Base-by-base conservation (phyloP, 2,329 filamentous ascomycete genomes). In the Zymoseptoria ardabiliae region DNA sequence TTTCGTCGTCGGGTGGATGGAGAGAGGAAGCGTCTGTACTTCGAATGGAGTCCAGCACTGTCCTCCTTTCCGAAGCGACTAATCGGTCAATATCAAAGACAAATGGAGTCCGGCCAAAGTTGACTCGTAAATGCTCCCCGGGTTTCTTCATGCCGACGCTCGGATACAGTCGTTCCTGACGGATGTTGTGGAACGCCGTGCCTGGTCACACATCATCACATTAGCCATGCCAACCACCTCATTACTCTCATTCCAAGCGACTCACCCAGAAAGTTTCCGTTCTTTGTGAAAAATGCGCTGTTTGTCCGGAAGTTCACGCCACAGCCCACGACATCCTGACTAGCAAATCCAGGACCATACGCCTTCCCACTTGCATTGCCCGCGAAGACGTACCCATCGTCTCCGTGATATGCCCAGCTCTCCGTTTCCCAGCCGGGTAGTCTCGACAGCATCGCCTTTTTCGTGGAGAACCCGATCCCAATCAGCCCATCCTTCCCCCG, bases 21-120 rank as follows among this genome's bases (percentile, higher is more conserved):
- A 94, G 76, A 21, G 73, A 78, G 25, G 82, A 78, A n/a, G 87
- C 82, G 54, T 78, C 79, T 11, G 82, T 77, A 35, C 73, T 68
- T 65, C 81, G 82, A 67, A 95, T 90, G 22, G 88, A 82, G 17
- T 75, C 74, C 56, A 82, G 78, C 10, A 91, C 80, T 4, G 72
- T 76, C n/a, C 73, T 69, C 69, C 82, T 82, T 72, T 91, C 86
- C 66, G 79, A 77, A 78, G 82, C 82, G 78, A 96, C 87, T 81
- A 94, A 84, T 61, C 84, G 83, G 73, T 97, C 90, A 66, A 99
- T 97, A 72, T 97, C 90, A 75, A 88, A 99, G 51, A 90, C 82
- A 73, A 97, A 97, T 3, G 89, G 88, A 56, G 82, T 83, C 73
- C 84, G 82, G 35, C 85, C 85, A 70, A 87, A 86, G 69, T 87